Base-by-base conservation (phyloP, 345 rosid genomes). In the Trapa bicornis region DNA sequence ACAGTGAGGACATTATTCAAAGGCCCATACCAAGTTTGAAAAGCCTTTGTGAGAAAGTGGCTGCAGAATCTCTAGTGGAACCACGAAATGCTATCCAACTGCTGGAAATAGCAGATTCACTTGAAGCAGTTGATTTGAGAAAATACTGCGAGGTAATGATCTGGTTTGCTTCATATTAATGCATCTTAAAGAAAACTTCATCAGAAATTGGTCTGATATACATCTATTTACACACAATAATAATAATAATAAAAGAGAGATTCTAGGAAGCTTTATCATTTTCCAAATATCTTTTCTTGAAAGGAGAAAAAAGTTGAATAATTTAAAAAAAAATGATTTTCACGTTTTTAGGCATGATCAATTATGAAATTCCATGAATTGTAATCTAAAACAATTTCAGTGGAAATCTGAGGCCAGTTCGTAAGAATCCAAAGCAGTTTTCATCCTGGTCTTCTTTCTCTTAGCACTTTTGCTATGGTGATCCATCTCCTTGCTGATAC, bases 21-120 rank as follows among this genome's bases (percentile, higher is more conserved):
- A 68, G 71, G 72, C 39, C 76, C 5, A 70, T 67, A 32, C 97
- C 99, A 37, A 91, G 87, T 82, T 87, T 94, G 74, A 87, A 87
- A 73, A 79, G 85, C 73, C 87, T 89, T 41, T 89, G 97, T 58
- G 97, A 94, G 76, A 87, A 87, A 70, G 92, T 81, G 66, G 99
- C 95, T n/a, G 97, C 95, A 15, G 97, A 87, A 56, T 76, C 73
- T 80, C 68, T 94, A n/a, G 97, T 94, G 47, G 96, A 94, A 82
- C 97, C 99, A 43, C 80, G 95, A 37, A 94, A 88, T 76, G 88
- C 87, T 35, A 71, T 91, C 68, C 97, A 91, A 64, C 77, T 94
- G 75, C 95, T 94, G 71, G 99, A 94, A 72, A 85, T 94, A 81
- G 96, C 97, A 4, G 97, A 90, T 85, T 79, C 99, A 64, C 96